Evolutionary conservation across 2,329 filamentous ascomycete species (phyloP), one percentile per base, ranked within the genome.

Genomic region (Aschersonia sp.): DNA sequence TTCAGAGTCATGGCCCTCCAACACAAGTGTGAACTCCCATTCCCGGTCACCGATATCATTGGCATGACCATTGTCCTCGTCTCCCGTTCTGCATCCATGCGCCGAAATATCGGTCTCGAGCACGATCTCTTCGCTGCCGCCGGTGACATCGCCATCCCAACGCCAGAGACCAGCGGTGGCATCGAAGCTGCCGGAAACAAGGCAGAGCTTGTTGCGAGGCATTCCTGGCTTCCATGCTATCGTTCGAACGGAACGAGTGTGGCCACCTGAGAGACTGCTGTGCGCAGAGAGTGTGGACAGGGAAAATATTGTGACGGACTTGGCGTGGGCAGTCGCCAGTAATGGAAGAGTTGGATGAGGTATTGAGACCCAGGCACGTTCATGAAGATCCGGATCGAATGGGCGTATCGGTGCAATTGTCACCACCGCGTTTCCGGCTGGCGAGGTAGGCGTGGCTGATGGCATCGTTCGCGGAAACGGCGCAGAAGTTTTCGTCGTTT

Each of bases 1-100:
- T 66, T 98, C 92, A 30, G 84, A 87, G 59, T 97, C 92, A 62
- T 97, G 92, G 0, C 92, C 92, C 58, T 97, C 92, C 1, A 98
- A 74, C 1, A 97, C 84, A 6, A 95, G 81, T 0, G 85, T 85
- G 58, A 95, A 94, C 46, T 88, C 83, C 86, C 92, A 98, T 51
- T 95, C 89, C 46, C 89, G 84, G 0, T 83, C 77, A 52, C 43
- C 44, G 47, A 48, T 30, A 50, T 55, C 29, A 45, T 32, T 45
- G 29, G 12, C 41, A 22, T 41, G 43, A 35, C 37, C 46, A 6
- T 44, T 45, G 29, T 48, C 41, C 9, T 50, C 51, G 12, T 45
- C 47, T 14, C 51, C 47, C 8, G 41, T 48, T 12, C 51, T 48
- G 22, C 31, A 30, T 9, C 29, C 32, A 9, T 43, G 32, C 10